Evolutionary conservation across 179 eudicot genomes (phyloP).

Genomic region (Patellifolia procumbens): DNA sequence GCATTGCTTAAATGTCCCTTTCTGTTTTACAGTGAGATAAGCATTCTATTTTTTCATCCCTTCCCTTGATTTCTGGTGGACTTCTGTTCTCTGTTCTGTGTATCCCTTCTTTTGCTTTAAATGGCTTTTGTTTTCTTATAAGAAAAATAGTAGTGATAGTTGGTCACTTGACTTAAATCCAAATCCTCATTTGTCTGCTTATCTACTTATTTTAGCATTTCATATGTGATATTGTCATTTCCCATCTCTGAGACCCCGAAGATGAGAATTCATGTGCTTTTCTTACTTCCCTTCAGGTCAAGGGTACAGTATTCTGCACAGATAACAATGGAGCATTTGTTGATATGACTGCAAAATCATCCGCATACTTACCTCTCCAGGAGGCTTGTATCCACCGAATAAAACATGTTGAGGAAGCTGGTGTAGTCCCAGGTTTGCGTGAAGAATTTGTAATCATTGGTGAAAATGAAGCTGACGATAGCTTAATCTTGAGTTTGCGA

Average conservation of each 20-base stretch:
- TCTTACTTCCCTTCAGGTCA: constrained; percentile 48
- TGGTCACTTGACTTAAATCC: neutral
- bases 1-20: no score
- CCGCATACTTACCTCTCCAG: constrained; percentile 81
- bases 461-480: constrained; percentile 78
- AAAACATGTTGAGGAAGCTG: constrained; percentile 79
- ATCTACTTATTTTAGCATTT: neutral
- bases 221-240: neutral
- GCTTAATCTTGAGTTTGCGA: constrained; percentile 76
- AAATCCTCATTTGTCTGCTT: neutral
- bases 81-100: no score
- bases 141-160: neutral
- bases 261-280: constrained; percentile 13
- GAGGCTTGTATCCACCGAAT: constrained; percentile 75
- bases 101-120: no score
- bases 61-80: no score
- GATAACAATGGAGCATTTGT: constrained; percentile 81
- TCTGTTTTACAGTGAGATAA: no score
- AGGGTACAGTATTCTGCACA: constrained; percentile 65
- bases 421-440: constrained; percentile 71
- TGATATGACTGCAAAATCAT: constrained; percentile 85
- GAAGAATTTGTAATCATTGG: constrained; percentile 84
- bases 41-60: neutral
- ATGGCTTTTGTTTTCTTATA: no score
- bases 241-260: neutral